Evolutionary conservation across 2,329 filamentous ascomycete genomes (phyloP).

Genomic region (Pseudogymnoascus sp.): DNA sequence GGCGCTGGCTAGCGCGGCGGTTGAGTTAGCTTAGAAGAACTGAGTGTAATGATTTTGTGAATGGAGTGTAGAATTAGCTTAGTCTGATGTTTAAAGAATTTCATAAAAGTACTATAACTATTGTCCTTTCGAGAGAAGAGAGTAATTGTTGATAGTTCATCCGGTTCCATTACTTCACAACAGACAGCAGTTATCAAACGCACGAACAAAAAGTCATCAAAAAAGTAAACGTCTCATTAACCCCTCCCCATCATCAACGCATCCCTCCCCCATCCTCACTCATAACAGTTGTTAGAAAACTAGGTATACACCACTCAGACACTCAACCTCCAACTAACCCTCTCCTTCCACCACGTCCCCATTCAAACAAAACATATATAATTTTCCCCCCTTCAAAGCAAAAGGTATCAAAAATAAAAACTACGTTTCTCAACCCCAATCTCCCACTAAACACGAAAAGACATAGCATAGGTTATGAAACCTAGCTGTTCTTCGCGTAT

Average conservation of each 20-base stretch:
- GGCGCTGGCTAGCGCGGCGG: conserved; percentile 73
- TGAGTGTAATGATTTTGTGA: neutral
- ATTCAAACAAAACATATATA: neutral
- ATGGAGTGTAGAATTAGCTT: neutral
- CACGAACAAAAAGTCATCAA: neutral
- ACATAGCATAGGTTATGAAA: neutral
- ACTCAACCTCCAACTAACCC: neutral
- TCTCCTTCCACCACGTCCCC: neutral
- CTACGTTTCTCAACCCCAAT: neutral
- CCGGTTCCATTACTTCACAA: neutral
- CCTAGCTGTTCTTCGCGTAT: conserved; percentile 33
- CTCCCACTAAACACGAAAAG: neutral
- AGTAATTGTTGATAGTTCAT: neutral
- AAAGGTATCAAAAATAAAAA: conserved; percentile 3
- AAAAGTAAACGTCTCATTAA: neutral
- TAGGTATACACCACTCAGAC: conserved; percentile 1
- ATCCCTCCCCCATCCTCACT: neutral
- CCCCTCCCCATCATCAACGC: neutral
- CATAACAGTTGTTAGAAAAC: neutral
- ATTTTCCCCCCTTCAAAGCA: conserved; percentile 1
- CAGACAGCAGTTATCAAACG: neutral
- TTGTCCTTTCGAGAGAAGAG: neutral
- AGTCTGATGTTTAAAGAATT: neutral
- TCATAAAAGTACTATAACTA: neutral
- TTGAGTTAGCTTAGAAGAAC: conserved; percentile 55